Conservation (phyloP, 345 rosid species). For the Syzygium aromaticum region DNA sequence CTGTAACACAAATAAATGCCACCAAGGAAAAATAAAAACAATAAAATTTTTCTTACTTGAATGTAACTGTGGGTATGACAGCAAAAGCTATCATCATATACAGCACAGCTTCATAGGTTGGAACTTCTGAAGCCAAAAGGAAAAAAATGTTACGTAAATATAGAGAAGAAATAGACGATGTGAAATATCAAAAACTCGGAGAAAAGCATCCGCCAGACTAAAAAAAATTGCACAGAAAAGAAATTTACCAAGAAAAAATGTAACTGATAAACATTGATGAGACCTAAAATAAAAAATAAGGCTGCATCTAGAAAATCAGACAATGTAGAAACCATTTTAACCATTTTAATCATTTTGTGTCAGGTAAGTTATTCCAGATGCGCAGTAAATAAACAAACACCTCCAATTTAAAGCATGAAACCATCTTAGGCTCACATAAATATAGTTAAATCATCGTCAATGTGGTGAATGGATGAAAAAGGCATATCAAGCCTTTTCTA, state of each 20-base stretch:
- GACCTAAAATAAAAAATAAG: not conserved
- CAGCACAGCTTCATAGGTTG: slow-evolving; percentile 47
- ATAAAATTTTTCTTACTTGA: slow-evolving; percentile 50
- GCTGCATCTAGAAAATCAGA: not conserved
- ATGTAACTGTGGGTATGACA: slow-evolving; percentile 73
- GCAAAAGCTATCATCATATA: slow-evolving; percentile 56
- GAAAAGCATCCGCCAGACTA: not conserved
- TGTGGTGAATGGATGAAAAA: not conserved
- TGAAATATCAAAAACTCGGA: not conserved
- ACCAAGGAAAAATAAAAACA: not conserved
- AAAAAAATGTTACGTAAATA: not conserved
- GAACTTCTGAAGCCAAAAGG: slow-evolving; percentile 40
- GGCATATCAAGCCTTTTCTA: not conserved
- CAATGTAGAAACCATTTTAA: not conserved
- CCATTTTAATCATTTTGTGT: not conserved
- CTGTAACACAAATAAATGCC: not conserved
- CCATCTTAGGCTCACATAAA: not conserved
- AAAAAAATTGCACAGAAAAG: not conserved
- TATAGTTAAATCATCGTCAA: not conserved
- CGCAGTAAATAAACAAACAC: not conserved
- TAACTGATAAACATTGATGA: not conserved
- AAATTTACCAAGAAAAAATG: not conserved
- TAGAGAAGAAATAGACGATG: not conserved
- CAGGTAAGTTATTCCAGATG: not conserved
- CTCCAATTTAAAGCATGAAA: not conserved